Conservation (phyloP, 2,329 filamentous ascomycete species). For the Trematosphaeria pertusa region DNA sequence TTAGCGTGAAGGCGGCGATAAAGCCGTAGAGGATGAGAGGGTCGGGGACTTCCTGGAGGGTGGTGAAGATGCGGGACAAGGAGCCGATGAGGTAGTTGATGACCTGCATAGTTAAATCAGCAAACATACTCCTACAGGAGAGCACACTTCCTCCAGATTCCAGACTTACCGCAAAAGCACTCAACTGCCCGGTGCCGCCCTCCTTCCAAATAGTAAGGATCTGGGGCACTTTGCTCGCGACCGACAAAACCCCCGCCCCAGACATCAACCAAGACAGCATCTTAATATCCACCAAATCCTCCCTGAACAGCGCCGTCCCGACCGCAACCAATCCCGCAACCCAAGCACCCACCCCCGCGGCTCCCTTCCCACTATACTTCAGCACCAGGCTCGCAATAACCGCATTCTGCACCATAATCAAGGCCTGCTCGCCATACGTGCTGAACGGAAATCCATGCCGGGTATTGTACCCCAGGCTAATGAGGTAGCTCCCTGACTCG, state of each 20-base stretch:
- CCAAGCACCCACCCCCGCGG: conserved; percentile 73
- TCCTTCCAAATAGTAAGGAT: conserved; percentile 84
- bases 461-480: conserved; percentile 89
- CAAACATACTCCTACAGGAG: too few species aligned
- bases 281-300: conserved; percentile 69
- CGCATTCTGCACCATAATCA: conserved; percentile 92
- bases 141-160: too few species aligned
- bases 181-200: conserved; percentile 92
- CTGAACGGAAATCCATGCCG: conserved; percentile 93
- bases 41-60: conserved; percentile 95
- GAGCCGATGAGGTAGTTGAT: conserved; percentile 98
- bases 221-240: conserved; percentile 93
- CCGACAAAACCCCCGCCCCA: conserved; percentile 79
- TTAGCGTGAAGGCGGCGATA: conserved; percentile 88
- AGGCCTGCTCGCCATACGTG: conserved; percentile 92
- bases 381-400: conserved; percentile 87
- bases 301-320: conserved; percentile 73
- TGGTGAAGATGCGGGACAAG: conserved; percentile 95
- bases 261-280: conserved; percentile 79
- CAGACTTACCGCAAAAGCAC: conserved; percentile 86
- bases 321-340: conserved; percentile 76
- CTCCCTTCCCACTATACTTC: conserved; percentile 74
- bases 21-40: conserved; percentile 96
- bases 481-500: conserved; percentile 86
- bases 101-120: conserved; percentile 64